These are phyloP conservation scores for Silybum marianum DNA, from an alignment of 129 eudicot genomes.

Conservation along the genomic window DNA sequence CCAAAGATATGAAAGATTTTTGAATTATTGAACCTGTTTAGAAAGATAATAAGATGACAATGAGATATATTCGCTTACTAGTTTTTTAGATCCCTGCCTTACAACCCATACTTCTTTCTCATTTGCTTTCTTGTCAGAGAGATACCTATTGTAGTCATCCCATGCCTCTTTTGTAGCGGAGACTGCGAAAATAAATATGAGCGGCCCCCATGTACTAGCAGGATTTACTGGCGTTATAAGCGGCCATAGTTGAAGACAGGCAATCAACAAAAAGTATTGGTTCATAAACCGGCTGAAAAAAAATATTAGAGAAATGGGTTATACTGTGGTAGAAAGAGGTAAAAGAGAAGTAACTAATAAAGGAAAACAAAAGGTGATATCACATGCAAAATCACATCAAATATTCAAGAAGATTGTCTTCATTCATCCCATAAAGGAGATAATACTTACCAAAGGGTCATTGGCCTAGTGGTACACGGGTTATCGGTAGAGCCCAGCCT, in stretches of 20 bases:
- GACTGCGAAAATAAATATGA: conserved; percentile 87
- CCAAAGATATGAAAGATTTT: conserved; percentile 4
- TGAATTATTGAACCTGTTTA: conserved; percentile 8
- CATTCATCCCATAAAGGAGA: conserved; percentile 5
- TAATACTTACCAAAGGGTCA: neutral
- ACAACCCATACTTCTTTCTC: conserved; percentile 99
- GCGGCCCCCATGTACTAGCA: conserved; percentile 99
- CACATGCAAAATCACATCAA: conserved; percentile 20
- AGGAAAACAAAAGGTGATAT: conserved; percentile 11
- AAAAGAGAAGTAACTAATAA: neutral
- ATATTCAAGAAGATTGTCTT: conserved; percentile 6
- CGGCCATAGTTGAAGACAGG: conserved; percentile 99
- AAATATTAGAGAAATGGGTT: conserved; percentile 4
- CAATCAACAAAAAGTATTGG: conserved; percentile 97
- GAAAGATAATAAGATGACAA: neutral
- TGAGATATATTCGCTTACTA: conserved; percentile 50
- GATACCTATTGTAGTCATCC: conserved; percentile 95
- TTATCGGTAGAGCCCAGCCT: neutral
- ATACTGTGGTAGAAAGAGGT: conserved; percentile 5
- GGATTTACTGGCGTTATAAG: conserved; percentile 98
- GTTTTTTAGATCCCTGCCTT: conserved; percentile 76
- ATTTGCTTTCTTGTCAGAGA: conserved; percentile 96
- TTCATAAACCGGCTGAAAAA: conserved; percentile 95
- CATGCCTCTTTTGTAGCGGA: conserved; percentile 98
- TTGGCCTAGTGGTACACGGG: neutral